These are phyloP conservation scores for Nicotiana obtusifolia DNA, from an alignment of 257 asterid species.

Conservation along the genomic window DNA sequence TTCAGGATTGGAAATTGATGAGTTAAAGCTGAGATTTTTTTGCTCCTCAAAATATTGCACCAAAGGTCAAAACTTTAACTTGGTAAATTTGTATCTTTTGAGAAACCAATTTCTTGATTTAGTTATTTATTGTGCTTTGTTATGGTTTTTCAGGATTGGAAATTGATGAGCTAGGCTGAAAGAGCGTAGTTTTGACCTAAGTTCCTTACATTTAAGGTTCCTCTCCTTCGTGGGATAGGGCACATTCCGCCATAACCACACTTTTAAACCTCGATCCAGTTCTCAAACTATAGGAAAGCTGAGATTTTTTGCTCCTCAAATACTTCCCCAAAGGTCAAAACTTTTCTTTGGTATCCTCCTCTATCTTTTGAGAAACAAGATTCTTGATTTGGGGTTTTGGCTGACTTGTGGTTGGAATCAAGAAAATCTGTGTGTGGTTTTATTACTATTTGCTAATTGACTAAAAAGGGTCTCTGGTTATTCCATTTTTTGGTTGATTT, in stretches of 20 bases:
- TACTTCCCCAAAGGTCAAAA: neutral
- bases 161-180: neutral
- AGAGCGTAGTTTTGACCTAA: too few species aligned
- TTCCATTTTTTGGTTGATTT: conserved; percentile 10
- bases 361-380: neutral
- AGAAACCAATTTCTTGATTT: neutral
- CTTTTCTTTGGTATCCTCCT: neutral
- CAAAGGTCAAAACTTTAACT: neutral
- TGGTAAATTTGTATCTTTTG: neutral
- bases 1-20: neutral
- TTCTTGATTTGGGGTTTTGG: neutral
- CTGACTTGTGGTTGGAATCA: neutral
- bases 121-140: too few species aligned
- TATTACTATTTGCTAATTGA: neutral
- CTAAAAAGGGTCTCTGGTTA: conserved; percentile 8
- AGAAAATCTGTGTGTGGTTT: conserved; percentile 3
- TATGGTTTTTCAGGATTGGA: neutral
- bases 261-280: neutral
- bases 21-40: neutral
- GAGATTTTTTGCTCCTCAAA: neutral
- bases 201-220: too few species aligned
- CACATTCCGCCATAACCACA: too few species aligned
- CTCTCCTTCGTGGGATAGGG: too few species aligned
- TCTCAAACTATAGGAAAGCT: too few species aligned
- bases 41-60: neutral